Evolutionary conservation across 371 early-diverging fungal genomes (phyloP).

Genomic region (Gilbertella persicaria): DNA sequence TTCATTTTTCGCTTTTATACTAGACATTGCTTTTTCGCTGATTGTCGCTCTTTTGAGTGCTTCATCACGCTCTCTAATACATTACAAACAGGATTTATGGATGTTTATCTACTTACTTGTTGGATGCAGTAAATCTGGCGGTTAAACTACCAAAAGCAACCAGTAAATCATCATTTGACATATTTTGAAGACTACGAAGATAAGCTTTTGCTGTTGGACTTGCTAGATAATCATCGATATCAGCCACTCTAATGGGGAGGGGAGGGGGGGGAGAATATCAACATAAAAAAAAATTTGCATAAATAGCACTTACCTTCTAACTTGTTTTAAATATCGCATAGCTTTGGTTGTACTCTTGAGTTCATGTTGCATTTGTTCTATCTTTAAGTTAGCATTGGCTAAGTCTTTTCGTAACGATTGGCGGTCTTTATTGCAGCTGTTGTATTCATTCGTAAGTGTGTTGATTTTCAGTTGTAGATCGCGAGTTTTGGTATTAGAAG

Average conservation of each 20-base stretch:
- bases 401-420: neutral
- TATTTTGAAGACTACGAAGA: neutral
- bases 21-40: neutral
- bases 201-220: neutral
- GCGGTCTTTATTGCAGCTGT: neutral
- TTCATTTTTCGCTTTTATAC: neutral
- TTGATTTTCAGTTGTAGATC: too few species aligned
- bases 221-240: slow-evolving; percentile 3
- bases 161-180: neutral
- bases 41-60: neutral
- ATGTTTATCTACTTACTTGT: neutral
- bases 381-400: neutral
- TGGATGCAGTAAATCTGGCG: neutral
- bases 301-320: neutral
- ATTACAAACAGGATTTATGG: neutral
- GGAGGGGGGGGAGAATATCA: too few species aligned
- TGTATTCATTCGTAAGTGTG: too few species aligned
- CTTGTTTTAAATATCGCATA: neutral
- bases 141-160: neutral
- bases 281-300: too few species aligned
- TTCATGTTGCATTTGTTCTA: neutral
- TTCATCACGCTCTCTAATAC: neutral
- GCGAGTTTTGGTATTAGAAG: neutral
- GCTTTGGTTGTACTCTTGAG: neutral
- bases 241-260: slow-evolving; percentile 5